Evolutionary conservation across 1,284 basidiomycete genomes (phyloP), one percentile per base, ranked within the genome.

Genomic region (Rhodotorula mucilaginosa): DNA sequence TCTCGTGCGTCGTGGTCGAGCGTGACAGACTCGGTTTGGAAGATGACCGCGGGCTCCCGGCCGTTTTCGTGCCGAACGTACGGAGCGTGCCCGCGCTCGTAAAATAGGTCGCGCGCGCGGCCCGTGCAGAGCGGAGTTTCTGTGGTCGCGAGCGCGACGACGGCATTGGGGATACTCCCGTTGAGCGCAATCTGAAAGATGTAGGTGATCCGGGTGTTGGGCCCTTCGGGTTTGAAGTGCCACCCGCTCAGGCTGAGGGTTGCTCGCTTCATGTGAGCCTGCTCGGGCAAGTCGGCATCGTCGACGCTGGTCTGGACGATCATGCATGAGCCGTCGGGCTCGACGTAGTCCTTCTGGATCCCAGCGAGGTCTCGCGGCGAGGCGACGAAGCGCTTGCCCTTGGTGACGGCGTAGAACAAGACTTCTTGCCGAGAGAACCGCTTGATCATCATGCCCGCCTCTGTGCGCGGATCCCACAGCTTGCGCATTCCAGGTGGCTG

Each of bases 401-500:
- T 70, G 2, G 68, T 70, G 15, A 73, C 34, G 46, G 72, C 68
- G 49, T 65, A 70, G 34, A 73, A 73, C 23, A 67, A 61, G 58
- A 70, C 68, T 5, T 69, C 67, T 56, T 49, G 29, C 21, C 64
- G 58, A 3, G 49, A 59, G 63, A 62, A 73, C 0, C 72, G 63
- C 48, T 73, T 59, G 0, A 70, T 46, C 65, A 73, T 73, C 49
- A 44, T 63, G 6, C 72, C 72, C 1, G 21, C 15, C 34, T 73
- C 68, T 31, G 59, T 61, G 4, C 72, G 65, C 10, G 65, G 47
- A 39, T 73, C 72, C 72, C 72, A 73, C 15, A 69, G 59, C 23
- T 61, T 65, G 26, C 72, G 65, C 72, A 73, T 73, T 8, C 69
- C 72, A 2, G 72, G 72, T 16, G 68, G 52, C 34, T 73, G 72